Conservation (phyloP, 495 filamentous ascomycete genomes). For the Aspergillus asperescens region DNA sequence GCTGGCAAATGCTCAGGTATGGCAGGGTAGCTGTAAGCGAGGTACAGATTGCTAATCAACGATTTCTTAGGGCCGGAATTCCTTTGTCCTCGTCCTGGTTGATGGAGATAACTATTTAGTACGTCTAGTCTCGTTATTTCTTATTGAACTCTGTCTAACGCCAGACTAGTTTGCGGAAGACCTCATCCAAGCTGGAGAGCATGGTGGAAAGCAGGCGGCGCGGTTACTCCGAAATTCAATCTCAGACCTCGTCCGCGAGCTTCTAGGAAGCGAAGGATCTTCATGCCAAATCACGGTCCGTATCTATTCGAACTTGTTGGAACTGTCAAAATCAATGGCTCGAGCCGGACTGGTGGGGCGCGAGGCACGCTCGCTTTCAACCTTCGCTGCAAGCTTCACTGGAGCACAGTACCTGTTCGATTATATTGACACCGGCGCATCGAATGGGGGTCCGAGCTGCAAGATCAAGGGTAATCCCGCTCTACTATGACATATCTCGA, state of each 20-base stretch:
- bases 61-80: constrained; percentile 44
- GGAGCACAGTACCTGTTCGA: constrained; percentile 55
- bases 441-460: constrained; percentile 55
- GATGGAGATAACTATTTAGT: constrained; percentile 58
- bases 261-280: constrained; percentile 44
- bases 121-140: constrained; percentile 1
- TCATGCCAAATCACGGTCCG: constrained; percentile 56
- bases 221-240: constrained; percentile 48
- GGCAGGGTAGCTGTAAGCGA: constrained; percentile 1
- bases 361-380: constrained; percentile 48
- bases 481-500: neutral
- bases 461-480: constrained; percentile 53
- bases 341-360: constrained; percentile 44
- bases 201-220: constrained; percentile 55
- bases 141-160: neutral
- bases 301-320: constrained; percentile 54
- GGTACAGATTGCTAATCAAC: neutral
- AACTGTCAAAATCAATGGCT: constrained; percentile 46
- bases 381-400: constrained; percentile 55
- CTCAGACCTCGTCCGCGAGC: constrained; percentile 39
- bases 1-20: constrained; percentile 45
- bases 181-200: constrained; percentile 44
- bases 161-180: constrained; percentile 48
- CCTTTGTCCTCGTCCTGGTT: constrained; percentile 55
- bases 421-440: constrained; percentile 56